Evolutionary conservation across 2,329 filamentous ascomycete genomes (phyloP).

Genomic region (Cladosporium sp.): DNA sequence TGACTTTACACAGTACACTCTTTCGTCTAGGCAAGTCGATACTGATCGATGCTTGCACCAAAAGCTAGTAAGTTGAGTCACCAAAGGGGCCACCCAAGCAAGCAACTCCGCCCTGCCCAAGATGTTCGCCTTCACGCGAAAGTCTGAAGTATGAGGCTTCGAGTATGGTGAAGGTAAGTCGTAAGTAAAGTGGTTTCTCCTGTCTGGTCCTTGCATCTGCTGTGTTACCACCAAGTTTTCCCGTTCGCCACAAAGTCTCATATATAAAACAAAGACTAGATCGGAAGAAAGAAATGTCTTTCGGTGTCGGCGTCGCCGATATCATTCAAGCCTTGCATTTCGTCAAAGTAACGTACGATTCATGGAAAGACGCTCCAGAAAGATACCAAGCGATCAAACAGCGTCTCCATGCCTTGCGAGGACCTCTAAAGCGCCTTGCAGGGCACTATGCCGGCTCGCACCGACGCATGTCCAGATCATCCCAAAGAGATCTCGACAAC

Average conservation of each 20-base stretch:
- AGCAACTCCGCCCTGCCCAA: not conserved
- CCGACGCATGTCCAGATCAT: not conserved
- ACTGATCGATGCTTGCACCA: not conserved
- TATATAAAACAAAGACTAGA: not conserved
- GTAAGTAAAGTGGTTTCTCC: not conserved
- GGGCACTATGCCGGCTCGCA: not conserved
- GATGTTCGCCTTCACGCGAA: not conserved
- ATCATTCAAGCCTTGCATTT: not conserved
- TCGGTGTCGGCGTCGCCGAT: not conserved
- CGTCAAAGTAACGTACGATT: not conserved
- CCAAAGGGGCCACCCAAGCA: not conserved
- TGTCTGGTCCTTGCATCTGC: not conserved
- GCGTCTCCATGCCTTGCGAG: not conserved
- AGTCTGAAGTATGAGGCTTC: not conserved
- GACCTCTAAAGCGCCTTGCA: not conserved
- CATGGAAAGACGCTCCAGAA: slow-evolving; percentile 3
- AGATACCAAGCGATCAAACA: not conserved
- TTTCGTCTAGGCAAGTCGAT: not conserved
- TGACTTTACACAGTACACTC: not conserved
- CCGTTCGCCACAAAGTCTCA: not conserved
- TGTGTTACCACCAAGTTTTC: not conserved
- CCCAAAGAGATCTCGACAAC: not conserved
- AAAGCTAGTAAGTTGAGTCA: not conserved
- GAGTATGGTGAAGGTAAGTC: not conserved
- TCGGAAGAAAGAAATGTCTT: not conserved